These are phyloP conservation scores for Pelargonium citronellum DNA, from an alignment of 441 rosid genomes.

Conservation along the genomic window DNA sequence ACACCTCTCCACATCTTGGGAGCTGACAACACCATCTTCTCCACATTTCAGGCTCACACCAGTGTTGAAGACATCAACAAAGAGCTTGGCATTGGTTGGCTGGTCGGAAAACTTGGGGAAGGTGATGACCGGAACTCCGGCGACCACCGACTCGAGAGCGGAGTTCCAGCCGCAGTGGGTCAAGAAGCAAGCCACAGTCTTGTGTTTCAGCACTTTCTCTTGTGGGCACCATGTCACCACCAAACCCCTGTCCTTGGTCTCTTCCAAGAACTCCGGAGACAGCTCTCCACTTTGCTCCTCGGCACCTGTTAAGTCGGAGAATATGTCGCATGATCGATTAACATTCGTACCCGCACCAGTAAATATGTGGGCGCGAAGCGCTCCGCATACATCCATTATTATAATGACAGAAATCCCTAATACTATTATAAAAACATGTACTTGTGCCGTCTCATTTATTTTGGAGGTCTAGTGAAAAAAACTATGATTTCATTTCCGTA, in stretches of 20 bases:
- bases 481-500: no score
- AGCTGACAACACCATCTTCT: constrained; percentile 25
- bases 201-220: constrained; percentile 38
- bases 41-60: constrained; percentile 36
- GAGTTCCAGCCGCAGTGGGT: constrained; percentile 59
- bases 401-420: no score
- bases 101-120: constrained; percentile 50
- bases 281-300: constrained; percentile 8
- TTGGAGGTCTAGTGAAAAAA: no score
- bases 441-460: no score
- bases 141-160: constrained; percentile 35
- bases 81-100: constrained; percentile 31
- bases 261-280: constrained; percentile 24
- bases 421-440: no score
- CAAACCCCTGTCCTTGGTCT: constrained; percentile 32
- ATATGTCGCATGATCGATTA: no score
- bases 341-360: no score
- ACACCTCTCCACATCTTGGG: constrained; percentile 37
- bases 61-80: constrained; percentile 36
- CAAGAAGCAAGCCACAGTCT: constrained; percentile 36
- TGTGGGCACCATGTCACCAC: constrained; percentile 47
- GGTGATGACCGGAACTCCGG: constrained; percentile 44
- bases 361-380: no score
- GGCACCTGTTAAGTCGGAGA: background rate
- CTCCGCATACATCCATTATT: no score